Evolutionary conservation across 208 protist species (phyloP).

Genomic region (Leishmania aethiopica): DNA sequence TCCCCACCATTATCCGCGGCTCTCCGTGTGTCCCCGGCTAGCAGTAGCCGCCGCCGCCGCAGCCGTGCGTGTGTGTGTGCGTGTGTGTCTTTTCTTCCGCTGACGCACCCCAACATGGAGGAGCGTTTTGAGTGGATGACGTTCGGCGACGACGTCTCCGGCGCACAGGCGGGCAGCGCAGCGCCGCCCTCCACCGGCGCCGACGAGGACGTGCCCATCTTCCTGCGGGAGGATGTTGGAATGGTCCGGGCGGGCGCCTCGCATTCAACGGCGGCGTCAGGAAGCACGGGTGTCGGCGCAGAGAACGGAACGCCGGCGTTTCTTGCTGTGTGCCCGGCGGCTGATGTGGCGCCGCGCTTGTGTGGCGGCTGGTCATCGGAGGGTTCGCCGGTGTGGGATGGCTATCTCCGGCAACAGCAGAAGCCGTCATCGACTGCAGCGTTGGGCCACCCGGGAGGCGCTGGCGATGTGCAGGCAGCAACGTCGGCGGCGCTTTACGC

Average conservation of each 20-base stretch:
- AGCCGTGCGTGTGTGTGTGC: background rate
- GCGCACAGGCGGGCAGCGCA: background rate
- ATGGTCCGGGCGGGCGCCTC: background rate
- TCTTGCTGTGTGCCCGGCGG: background rate
- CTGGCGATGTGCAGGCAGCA: background rate
- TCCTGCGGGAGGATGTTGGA: slow-evolving; percentile 23
- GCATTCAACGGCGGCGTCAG: background rate
- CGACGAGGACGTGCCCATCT: slow-evolving; percentile 15
- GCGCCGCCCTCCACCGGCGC: background rate
- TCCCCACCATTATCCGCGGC: background rate
- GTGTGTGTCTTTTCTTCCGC: background rate
- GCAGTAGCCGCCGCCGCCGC: too few species aligned
- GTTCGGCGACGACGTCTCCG: slow-evolving; percentile 23
- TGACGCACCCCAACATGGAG: slow-evolving; percentile 4
- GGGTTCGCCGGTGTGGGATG: background rate
- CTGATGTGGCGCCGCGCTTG: background rate
- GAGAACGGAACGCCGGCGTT: slow-evolving; percentile 8
- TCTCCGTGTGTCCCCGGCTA: background rate
- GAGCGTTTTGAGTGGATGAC: slow-evolving; percentile 41
- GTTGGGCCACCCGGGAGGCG: background rate
- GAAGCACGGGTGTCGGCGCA: background rate
- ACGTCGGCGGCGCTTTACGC: slow-evolving; percentile 18
- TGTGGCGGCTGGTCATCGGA: background rate
- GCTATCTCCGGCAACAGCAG: background rate
- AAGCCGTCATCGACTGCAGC: background rate